Evolutionary conservation across 805 yeast species (phyloP), one percentile per base, ranked within the genome.

Genomic region (Saturnispora besseyi): DNA sequence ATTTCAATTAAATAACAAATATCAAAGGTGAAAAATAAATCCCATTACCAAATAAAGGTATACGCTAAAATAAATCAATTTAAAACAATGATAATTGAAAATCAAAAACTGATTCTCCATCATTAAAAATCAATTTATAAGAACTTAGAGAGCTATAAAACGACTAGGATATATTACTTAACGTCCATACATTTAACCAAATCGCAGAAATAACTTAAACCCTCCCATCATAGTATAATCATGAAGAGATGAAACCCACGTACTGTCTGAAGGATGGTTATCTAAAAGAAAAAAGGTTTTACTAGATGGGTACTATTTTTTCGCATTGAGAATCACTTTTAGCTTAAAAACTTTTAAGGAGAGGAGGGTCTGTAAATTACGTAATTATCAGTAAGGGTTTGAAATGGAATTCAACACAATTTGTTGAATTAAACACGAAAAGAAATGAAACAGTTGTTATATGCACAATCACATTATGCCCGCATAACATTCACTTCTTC

Each of bases 261-360:
- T 62, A 64, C 68, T 64, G 68, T 64, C 68, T 64, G 62, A 50
- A 62, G 59, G 64, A 62, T 58, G 66, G 67, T 62, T 62, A 48
- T 52, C 36, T 34, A 48, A 50, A 29, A 46, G 46, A 49, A 48
- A 24, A 32, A 34, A 18, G 12, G 7, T 10, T 5, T 18, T 2
- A 18, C 2, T 18, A 18, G 18, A 18, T 18, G 18, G 18, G 2
- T 18, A 32, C 31, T 36, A 34, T 40, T 21, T 42, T 32, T 18
- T 24, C 8, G 11, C 21, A 2, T 30, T 13, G 15, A 18, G 18
- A 10, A 34, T 15, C n/a, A 15, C 26, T 11, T 18, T 18, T 33
- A 3, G 24, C 13, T 18, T 9, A 22, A 36, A 36, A 36, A 36
- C 13, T 36, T 36, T 36, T 36, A 6, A 18, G 9, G 8, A 5